Base-by-base conservation (phyloP, 768 basidiomycete genomes). In the Leccinum arenicola region DNA sequence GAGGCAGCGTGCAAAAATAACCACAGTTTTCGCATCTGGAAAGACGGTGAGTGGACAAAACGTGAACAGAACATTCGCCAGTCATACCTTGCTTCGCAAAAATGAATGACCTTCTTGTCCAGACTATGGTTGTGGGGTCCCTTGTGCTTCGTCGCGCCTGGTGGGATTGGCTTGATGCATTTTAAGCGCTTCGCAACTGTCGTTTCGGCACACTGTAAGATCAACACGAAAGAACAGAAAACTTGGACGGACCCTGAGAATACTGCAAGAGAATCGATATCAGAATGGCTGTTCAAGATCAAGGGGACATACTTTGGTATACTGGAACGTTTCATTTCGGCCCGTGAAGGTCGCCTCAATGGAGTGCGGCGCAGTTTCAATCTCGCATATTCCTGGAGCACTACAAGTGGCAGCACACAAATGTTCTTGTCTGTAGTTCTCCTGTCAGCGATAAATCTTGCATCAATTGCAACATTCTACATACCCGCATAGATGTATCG, bases 341-440 rank as follows among this genome's bases (percentile, higher is more conserved):
- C 85, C 86, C 0, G 78, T 80, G 61, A 87, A 87, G 0, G 83
- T 85, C 6, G 84, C 82, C 63, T 85, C 81, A 35, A 87, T 78
- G 0, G 84, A 81, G 54, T 82, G 79, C 0, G 86, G 86, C 0
- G 78, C 74, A 0, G 80, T 84, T 54, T 85, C 79, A 12, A 87
- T 85, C 50, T 84, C 76, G 56, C 85, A 87, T 19, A 33, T 33
- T 33, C 31, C 31, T 33, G 31, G 31, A 0, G 31, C 31, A 33
- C 31, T 33, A 11, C 31, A 87, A 3, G 72, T 40, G 0, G 74
- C 67, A 14, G 64, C 52, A 60, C 85, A 86, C 17, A 74, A 55
- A 64, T 86, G 85, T 19, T 76, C 72, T 73, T 86, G 79, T 2
- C 85, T 86, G 50, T n/a, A 23, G 0, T 45, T 53, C 23, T 10